Base-by-base conservation (phyloP, 139 green algal genomes). In the Helicosporidium sp. region DNA sequence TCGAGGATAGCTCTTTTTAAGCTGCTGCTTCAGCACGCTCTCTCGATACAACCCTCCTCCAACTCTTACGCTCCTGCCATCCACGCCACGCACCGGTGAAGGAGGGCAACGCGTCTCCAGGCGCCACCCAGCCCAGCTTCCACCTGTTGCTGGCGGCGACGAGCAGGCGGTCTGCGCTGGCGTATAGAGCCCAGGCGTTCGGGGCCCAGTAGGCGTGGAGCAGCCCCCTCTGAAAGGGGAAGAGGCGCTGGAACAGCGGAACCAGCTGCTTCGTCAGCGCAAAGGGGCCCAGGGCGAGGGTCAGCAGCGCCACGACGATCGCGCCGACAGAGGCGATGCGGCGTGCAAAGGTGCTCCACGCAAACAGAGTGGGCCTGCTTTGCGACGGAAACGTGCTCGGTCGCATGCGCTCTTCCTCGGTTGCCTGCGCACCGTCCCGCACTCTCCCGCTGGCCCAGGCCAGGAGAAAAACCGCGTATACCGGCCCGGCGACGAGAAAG, bases 151-250 rank as follows among this genome's bases (percentile, higher is more conserved):
- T n/a, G n/a, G 41, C 41, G 6, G 31, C 46, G 18, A 62, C 60
- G 27, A 79, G 49, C 29, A 56, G 41, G 57, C 87, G 91, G 62
- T 96, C 86, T 1, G 62, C 64, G 2, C 45, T 57, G 12, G 62
- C 67, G 64, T 95, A 96, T 25, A 94, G 52, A 13, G 86, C 86
- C 87, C 87, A 96, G 6, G 70, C 54, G 57, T 96, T 96, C 43
- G 85, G 70, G 3, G 87, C 87, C 87, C 87, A 96, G 70, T 95
- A 97, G 0, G 87, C 76, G 51, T 96, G 87, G 16, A 61, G 69
- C 27, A 96, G 61, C 2, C 87, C 87, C 6, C 87, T 69, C 3
- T 62, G 64, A 62, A 96, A 94, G 13, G 87, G 87, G 55, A 96
- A 94, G 27, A 96, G 62, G 17, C 86, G 59, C 23, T 16, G 24